Evolutionary conservation across 345 rosid genomes (phyloP).

Genomic region (Durio zibethinus): DNA sequence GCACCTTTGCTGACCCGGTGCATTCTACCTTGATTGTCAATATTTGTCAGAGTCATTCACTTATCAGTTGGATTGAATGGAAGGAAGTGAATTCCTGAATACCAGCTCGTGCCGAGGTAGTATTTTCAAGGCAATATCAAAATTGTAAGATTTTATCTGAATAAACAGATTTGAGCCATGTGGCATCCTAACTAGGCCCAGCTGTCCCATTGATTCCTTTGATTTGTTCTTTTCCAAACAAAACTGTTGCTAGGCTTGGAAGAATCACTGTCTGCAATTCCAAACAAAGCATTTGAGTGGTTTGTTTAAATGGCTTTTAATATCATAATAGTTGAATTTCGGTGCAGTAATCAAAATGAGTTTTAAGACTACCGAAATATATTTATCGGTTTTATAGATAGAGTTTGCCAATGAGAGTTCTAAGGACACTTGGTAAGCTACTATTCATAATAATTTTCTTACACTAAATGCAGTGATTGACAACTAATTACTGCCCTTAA

Average conservation of each 20-base stretch:
- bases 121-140: no score
- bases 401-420: background rate
- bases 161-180: constrained; percentile 54
- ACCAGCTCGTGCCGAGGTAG: no score
- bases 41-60: no score
- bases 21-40: no score
- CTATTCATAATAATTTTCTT: background rate
- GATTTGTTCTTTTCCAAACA: constrained; percentile 47
- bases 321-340: background rate
- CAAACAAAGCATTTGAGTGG: background rate
- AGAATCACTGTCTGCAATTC: constrained; percentile 65
- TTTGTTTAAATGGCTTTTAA: background rate
- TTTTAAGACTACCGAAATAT: background rate
- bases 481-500: constrained; percentile 38
- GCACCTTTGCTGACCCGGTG: no score
- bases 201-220: constrained; percentile 47
- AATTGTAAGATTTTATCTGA: no score
- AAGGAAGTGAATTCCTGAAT: no score
- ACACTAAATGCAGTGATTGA: background rate
- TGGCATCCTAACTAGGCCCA: constrained; percentile 55
- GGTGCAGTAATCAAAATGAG: background rate
- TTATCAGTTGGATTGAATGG: no score
- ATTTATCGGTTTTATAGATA: background rate
- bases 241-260: constrained; percentile 38
- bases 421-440: background rate